Percentiles rank a stretch among this genome's conserved stretches.
Evolutionary conservation across 1,139 yeast species (phyloP).

Genomic region (Sugiyamaella xylanicola): DNA sequence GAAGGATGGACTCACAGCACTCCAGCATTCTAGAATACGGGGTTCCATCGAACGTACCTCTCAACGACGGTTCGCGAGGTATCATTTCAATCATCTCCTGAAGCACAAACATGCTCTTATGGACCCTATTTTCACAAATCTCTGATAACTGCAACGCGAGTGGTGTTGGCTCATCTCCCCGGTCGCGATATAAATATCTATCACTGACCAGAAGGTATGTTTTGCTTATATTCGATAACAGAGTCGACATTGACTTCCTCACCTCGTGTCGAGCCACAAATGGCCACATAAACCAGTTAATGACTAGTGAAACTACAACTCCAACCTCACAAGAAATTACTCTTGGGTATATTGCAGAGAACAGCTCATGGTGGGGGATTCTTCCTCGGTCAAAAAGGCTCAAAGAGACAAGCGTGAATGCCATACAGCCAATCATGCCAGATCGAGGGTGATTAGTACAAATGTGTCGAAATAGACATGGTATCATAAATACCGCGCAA

Average conservation of each 20-base stretch:
- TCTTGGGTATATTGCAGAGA: constrained; percentile 45
- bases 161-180: constrained; percentile 50
- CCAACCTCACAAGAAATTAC: constrained; percentile 48
- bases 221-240: constrained; percentile 48
- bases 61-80: constrained; percentile 43
- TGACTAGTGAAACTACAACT: constrained; percentile 43
- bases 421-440: constrained; percentile 46
- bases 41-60: constrained; percentile 34
- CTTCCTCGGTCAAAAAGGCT: constrained; percentile 33
- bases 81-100: constrained; percentile 45
- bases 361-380: constrained; percentile 22
- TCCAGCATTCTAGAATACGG: constrained; percentile 40
- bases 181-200: constrained; percentile 51
- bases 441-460: constrained; percentile 45
- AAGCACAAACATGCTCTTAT: constrained; percentile 47
- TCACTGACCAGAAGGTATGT: constrained; percentile 53
- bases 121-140: constrained; percentile 52
- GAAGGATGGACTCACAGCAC: constrained; percentile 47
- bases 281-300: constrained; percentile 55
- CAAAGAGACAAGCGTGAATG: constrained; percentile 48
- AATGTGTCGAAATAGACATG: constrained; percentile 44
- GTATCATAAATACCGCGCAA: constrained; percentile 43
- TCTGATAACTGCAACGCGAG: constrained; percentile 48
- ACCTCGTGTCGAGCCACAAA: constrained; percentile 50
- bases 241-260: constrained; percentile 45